These are phyloP conservation scores for Daldinia sp. DNA, from an alignment of 2,329 filamentous ascomycete species.

Conservation along the genomic window DNA sequence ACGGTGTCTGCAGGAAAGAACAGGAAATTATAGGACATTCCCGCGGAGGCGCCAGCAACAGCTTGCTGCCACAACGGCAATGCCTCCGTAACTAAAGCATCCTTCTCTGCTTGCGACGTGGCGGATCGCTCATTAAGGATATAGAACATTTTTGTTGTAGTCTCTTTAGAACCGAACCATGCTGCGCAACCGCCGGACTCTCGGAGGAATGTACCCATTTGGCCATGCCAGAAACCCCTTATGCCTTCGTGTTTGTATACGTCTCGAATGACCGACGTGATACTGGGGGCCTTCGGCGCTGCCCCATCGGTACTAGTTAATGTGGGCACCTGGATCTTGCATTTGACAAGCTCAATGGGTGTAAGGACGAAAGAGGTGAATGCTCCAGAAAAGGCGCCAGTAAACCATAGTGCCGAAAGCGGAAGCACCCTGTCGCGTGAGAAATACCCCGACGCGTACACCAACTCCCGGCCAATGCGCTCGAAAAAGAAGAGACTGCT, in stretches of 20 bases:
- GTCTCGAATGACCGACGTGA: constrained; percentile 78
- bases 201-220: constrained; percentile 91
- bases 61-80: constrained; percentile 90
- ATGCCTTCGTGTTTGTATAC: constrained; percentile 87
- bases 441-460: constrained; percentile 66
- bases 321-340: constrained; percentile 89
- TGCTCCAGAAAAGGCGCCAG: constrained; percentile 87
- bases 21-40: constrained; percentile 94
- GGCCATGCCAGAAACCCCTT: constrained; percentile 92
- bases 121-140: constrained; percentile 62
- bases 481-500: constrained; percentile 95
- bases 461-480: constrained; percentile 74
- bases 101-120: constrained; percentile 56
- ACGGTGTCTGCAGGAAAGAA: constrained; percentile 98
- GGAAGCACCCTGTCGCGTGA: constrained; percentile 72
- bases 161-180: constrained; percentile 95
- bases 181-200: constrained; percentile 93
- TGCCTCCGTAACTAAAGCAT: constrained; percentile 60
- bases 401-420: constrained; percentile 79
- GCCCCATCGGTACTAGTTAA: constrained; percentile 55
- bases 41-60: constrained; percentile 85
- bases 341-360: constrained; percentile 96
- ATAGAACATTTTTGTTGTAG: constrained; percentile 77
- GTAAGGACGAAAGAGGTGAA: constrained; percentile 93
- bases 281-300: constrained; percentile 65